A percentile compares a stretch with the other conserved stretches of the same genome.
phyloP scores from a whole-genome alignment of 1,139 yeast genomes.

The Candida sojae region DNA sequence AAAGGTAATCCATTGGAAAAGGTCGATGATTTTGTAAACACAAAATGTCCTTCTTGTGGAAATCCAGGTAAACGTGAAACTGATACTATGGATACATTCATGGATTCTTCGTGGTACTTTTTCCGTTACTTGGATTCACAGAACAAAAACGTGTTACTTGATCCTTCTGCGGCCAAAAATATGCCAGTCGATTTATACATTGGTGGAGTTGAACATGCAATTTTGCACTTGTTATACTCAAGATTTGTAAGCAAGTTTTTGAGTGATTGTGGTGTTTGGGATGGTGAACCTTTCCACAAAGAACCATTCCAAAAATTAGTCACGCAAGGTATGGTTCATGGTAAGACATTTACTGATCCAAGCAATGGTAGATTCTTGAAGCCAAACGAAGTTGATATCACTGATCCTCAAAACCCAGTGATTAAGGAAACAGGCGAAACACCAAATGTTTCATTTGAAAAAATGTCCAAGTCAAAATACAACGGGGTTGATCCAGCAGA shows the following conservation, averaged over 20 bases:
- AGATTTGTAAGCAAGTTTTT: constrained; percentile 84
- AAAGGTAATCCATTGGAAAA: constrained; percentile 75
- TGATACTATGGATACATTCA: constrained; percentile 97
- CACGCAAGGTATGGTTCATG: constrained; percentile 99
- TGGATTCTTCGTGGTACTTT: constrained; percentile 97
- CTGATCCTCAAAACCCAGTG: constrained; percentile 41
- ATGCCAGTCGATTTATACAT: constrained; percentile 89
- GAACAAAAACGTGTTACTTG: constrained; percentile 57
- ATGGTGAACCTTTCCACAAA: constrained; percentile 44
- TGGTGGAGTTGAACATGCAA: constrained; percentile 98
- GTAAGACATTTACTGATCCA: constrained; percentile 78
- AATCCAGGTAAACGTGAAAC: constrained; percentile 80
- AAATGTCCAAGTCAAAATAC: constrained; percentile 94
- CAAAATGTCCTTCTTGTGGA: constrained; percentile 78
- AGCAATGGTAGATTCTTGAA: constrained; percentile 70
- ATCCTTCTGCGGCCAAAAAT: constrained; percentile 47
- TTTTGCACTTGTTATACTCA: constrained; percentile 81
- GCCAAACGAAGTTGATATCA: constrained; percentile 63
- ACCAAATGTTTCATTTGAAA: constrained; percentile 69
- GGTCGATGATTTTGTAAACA: constrained; percentile 68
- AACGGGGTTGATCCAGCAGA: constrained; percentile 91
- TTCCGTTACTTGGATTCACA: constrained; percentile 80
- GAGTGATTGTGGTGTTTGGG: constrained; percentile 56
- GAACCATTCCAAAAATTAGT: constrained; percentile 82
- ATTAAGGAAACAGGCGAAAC: constrained; percentile 50